Conservation (phyloP, 2,329 filamentous ascomycete species). For the Akanthomyces lecanii region DNA sequence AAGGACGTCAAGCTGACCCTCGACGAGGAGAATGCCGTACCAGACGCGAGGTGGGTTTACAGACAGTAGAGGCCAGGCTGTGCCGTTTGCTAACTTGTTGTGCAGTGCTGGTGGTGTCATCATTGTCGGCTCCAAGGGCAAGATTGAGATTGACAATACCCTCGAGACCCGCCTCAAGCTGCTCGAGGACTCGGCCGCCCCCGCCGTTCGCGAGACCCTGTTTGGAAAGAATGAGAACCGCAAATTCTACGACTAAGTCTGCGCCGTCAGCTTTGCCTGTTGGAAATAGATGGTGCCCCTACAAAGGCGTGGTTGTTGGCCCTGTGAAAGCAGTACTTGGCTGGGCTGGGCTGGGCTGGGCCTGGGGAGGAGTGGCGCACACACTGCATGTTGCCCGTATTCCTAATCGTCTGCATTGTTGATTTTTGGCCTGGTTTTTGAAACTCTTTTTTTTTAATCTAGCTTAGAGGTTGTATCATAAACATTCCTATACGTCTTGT, state of each 20-base stretch:
- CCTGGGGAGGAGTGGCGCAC: not conserved
- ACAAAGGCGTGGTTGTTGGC: not conserved
- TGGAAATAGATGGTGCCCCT: slow-evolving; percentile 10
- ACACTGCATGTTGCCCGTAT: not conserved
- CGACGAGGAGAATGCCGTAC: slow-evolving; percentile 73
- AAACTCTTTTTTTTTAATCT: slow-evolving; percentile 24
- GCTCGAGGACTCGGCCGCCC: slow-evolving; percentile 79
- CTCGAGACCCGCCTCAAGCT: slow-evolving; percentile 86
- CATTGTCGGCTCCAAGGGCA: slow-evolving; percentile 78
- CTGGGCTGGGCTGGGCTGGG: not conserved
- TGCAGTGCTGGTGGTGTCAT: slow-evolving; percentile 75
- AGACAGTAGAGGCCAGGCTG: not conserved
- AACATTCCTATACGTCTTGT: slow-evolving; percentile 23
- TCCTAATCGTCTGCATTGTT: slow-evolving; percentile 12
- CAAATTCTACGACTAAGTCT: slow-evolving; percentile 80
- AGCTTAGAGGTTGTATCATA: slow-evolving; percentile 34
- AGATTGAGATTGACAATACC: slow-evolving; percentile 98
- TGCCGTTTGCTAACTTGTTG: not conserved
- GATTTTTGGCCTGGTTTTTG: slow-evolving; percentile 9
- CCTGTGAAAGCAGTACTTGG: not conserved
- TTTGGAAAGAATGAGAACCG: slow-evolving; percentile 95
- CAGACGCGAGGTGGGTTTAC: slow-evolving; percentile 71
- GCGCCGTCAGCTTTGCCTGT: not conserved
- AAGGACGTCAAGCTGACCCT: slow-evolving; percentile 66
- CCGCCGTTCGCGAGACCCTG: slow-evolving; percentile 76